Evolutionary conservation across 148 eudicot genomes (phyloP).

Genomic region (Rhododendron mucronatum): DNA sequence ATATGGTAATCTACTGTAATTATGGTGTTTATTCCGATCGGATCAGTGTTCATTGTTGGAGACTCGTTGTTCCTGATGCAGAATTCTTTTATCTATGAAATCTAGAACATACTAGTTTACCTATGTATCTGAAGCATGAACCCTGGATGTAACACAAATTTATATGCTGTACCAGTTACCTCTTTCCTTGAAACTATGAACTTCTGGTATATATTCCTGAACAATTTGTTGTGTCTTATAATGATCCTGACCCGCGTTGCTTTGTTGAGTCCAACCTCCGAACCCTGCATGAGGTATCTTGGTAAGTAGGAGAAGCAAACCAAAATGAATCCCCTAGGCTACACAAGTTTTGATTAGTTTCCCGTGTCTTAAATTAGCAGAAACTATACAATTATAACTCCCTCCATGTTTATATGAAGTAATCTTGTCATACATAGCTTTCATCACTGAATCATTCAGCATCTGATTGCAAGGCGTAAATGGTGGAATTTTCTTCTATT

Average conservation of each 20-base stretch:
- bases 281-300: background rate
- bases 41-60: background rate
- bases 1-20: conserved; percentile 46
- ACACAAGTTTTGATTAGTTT: background rate
- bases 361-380: background rate
- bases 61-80: background rate
- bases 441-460: background rate
- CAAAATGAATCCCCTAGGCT: background rate
- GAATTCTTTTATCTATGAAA: background rate
- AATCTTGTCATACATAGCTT: background rate
- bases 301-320: background rate
- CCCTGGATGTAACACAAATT: background rate
- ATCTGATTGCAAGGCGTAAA: background rate
- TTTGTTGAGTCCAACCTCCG: background rate
- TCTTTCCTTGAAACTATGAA: background rate
- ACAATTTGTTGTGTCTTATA: background rate
- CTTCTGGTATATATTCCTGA: background rate
- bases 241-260: background rate
- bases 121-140: background rate
- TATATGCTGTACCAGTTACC: background rate
- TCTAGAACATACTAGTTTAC: background rate
- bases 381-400: background rate
- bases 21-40: background rate
- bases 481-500: background rate
- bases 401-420: background rate